Evolutionary conservation across 176 grass and related monocot species (phyloP).

Genomic region (Puya raimondii): DNA sequence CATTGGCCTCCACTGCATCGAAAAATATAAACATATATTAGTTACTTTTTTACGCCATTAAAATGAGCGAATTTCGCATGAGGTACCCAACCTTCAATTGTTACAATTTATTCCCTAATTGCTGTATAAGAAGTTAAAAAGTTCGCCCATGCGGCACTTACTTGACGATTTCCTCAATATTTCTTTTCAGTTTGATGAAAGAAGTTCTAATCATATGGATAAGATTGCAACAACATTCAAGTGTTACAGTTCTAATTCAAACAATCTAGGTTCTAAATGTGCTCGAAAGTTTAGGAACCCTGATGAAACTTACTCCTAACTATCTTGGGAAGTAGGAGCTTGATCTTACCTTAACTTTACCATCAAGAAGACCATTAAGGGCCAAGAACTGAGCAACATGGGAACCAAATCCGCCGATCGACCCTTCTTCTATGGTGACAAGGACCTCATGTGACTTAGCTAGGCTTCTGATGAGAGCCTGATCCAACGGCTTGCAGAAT

Average conservation of each 20-base stretch:
- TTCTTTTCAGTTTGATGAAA: background rate
- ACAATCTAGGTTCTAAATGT: too few species aligned
- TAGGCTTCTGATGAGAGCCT: slow-evolving; percentile 62
- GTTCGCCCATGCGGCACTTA: too few species aligned
- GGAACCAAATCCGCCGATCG: slow-evolving; percentile 89
- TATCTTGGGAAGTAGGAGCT: background rate
- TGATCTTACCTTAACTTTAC: slow-evolving; percentile 56
- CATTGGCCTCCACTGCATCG: slow-evolving; percentile 81
- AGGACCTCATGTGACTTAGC: slow-evolving; percentile 72
- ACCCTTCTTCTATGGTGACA: slow-evolving; percentile 94
- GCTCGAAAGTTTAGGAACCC: too few species aligned
- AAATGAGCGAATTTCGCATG: too few species aligned
- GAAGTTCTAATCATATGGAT: background rate
- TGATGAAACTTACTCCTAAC: too few species aligned
- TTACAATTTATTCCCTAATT: too few species aligned
- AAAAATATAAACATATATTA: background rate
- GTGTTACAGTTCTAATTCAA: too few species aligned
- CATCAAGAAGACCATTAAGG: slow-evolving; percentile 78
- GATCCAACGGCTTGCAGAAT: slow-evolving; percentile 97
- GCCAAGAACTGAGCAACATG: slow-evolving; percentile 97
- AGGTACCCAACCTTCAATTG: too few species aligned
- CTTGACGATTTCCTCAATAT: too few species aligned
- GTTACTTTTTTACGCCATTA: background rate
- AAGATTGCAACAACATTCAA: background rate
- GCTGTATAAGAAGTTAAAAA: too few species aligned